These are phyloP conservation scores for Salix exigua DNA, from an alignment of 345 rosid genomes.

Conservation along the genomic window DNA sequence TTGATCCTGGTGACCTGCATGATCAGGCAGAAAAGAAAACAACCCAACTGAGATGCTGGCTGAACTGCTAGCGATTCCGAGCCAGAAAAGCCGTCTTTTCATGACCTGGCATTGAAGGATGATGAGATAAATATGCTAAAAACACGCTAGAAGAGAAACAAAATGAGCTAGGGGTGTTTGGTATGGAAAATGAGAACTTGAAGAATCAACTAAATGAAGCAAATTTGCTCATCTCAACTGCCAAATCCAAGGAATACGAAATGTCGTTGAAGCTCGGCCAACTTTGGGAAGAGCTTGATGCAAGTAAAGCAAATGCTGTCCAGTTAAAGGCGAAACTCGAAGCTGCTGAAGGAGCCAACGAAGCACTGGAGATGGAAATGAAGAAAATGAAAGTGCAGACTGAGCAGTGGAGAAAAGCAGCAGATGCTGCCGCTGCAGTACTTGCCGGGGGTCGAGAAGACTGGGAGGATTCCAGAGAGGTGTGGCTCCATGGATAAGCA, in stretches of 20 bases:
- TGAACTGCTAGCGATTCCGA: constrained; percentile 22
- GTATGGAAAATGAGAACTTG: constrained; percentile 51
- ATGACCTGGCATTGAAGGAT: constrained; percentile 38
- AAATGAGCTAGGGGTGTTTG: constrained; percentile 40
- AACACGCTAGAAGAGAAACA: constrained; percentile 56
- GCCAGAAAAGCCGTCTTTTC: constrained; percentile 24
- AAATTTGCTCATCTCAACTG: constrained; percentile 26
- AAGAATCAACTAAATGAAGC: constrained; percentile 54
- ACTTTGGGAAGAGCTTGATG: constrained; percentile 55
- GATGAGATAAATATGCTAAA: constrained; percentile 55
- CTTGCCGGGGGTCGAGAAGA: constrained; percentile 63
- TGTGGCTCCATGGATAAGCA: constrained; percentile 79
- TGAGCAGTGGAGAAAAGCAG: constrained; percentile 95
- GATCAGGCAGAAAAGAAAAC: constrained; percentile 22
- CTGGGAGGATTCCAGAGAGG: constrained; percentile 52
- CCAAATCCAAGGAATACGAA: constrained; percentile 50
- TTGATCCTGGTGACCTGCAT: constrained; percentile 13
- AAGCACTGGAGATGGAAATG: constrained; percentile 69
- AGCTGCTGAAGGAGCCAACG: constrained; percentile 51
- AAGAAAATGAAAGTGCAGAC: constrained; percentile 80
- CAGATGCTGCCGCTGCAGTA: constrained; percentile 88
- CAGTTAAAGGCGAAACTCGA: constrained; percentile 50
- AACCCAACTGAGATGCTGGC: constrained; percentile 15
- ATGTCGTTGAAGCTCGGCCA: constrained; percentile 38
- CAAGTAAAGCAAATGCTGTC: constrained; percentile 44